phyloP scores from a whole-genome alignment of 768 basidiomycete genomes.

The Plicaturopsis crispa region DNA sequence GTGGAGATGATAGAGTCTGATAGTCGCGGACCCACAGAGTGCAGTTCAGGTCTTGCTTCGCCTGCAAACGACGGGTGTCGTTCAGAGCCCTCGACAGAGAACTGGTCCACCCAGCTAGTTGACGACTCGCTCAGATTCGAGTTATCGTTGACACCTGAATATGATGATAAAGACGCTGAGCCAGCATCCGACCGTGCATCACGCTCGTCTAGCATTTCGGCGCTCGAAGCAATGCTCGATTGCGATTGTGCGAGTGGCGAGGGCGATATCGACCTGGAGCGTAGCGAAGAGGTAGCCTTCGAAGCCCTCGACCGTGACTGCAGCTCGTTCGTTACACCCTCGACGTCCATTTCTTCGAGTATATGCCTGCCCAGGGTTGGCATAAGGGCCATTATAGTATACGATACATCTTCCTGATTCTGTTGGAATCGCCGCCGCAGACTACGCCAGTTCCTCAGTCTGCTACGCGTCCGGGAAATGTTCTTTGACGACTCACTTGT shows the following conservation, averaged over 20 bases:
- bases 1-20: slow-evolving; percentile 37
- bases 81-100: slow-evolving; percentile 16
- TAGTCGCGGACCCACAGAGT: slow-evolving; percentile 13
- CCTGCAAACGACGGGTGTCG: slow-evolving; percentile 13
- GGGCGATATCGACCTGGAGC: not conserved
- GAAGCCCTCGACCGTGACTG: slow-evolving; percentile 37
- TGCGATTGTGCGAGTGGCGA: slow-evolving; percentile 14
- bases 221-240: slow-evolving; percentile 25
- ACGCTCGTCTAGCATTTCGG: slow-evolving; percentile 29
- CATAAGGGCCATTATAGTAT: slow-evolving; percentile 63
- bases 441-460: slow-evolving; percentile 34
- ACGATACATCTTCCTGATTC: slow-evolving; percentile 72
- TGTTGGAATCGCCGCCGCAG: slow-evolving; percentile 66
- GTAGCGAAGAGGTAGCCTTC: too few relatives aligned
- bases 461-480: too few relatives aligned
- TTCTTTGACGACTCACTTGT: slow-evolving; percentile 49
- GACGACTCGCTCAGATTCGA: slow-evolving; percentile 27
- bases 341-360: slow-evolving; percentile 70
- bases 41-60: slow-evolving; percentile 1
- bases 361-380: slow-evolving; percentile 61
- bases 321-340: slow-evolving; percentile 52
- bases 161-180: slow-evolving; percentile 31
- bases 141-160: slow-evolving; percentile 30
- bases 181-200: slow-evolving; percentile 38
- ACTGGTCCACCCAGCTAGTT: slow-evolving; percentile 37